Evolutionary conservation across 306 rosid species (phyloP), one percentile per base, ranked within the genome.

Genomic region (Potentilla sterilis): DNA sequence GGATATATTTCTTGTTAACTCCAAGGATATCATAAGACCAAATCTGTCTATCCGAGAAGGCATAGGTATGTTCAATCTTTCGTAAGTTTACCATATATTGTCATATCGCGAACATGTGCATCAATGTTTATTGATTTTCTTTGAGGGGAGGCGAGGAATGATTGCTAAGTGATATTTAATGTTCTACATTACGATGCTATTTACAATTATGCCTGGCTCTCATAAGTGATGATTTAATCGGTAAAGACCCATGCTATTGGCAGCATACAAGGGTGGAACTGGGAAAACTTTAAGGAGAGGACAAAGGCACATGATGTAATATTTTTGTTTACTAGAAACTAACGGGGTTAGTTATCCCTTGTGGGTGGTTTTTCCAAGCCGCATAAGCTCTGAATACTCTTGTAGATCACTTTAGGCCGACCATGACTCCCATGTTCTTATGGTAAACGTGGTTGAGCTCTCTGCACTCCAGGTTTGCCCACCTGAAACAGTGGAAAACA

Each of bases 11-110:
- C 89, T 92, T 58, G 89, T 92, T 10, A 88, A 77, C 85, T 88
- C 96, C 75, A 83, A 86, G 78, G 96, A 92, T 69, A 84, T 92
- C 79, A 87, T 90, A 78, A 87, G 97, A 77, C 97, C 97, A 65
- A 92, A 92, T 83, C 87, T 92, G 57, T 92, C 96, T 77, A 88
- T 92, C 35, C 89, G 97, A 67, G 97, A 92, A 87, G 97, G 97
- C 85, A 92, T 92, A 79, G 97, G 97, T 86, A 85, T 64, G 83
- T n/a, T 21, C 44, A 64, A 66, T 51, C 40, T 75, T 67, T 73
- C 9, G 9, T 10, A 41, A 2, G 14, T 34, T 42, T 22, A 18
- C 74, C 63, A 42, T 54, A 42, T 54, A 4, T n/a, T 0, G 28
- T 40, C n/a, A 2, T 40, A n/a, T n/a, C 40, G 48, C 21, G 32